Conservation (phyloP, 805 yeast genomes). For the Pichia phayaonensis region DNA sequence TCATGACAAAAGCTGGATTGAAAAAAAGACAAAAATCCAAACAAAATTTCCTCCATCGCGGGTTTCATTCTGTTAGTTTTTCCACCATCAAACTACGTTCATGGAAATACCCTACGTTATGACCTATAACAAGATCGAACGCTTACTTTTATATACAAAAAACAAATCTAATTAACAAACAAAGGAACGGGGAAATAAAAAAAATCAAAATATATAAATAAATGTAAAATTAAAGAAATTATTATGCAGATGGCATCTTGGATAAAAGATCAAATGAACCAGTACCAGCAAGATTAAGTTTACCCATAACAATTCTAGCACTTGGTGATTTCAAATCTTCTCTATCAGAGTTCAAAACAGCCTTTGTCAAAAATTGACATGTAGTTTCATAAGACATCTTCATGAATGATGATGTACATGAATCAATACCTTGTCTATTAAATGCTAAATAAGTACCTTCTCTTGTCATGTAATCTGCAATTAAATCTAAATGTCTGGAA, state of each 20-base stretch:
- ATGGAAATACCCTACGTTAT: too few relatives aligned
- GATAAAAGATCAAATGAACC: conserved; percentile 84
- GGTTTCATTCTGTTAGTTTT: not conserved
- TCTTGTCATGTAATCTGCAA: conserved; percentile 99
- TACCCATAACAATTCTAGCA: conserved; percentile 89
- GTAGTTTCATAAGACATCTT: conserved; percentile 99
- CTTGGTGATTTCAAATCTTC: conserved; percentile 89
- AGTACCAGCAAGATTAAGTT: conserved; percentile 86
- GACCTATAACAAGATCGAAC: not conserved
- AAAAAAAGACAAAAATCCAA: too few relatives aligned
- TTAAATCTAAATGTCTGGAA: conserved; percentile 87
- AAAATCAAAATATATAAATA: not conserved
- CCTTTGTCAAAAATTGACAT: conserved; percentile 92
- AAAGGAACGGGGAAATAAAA: not conserved
- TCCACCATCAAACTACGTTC: too few relatives aligned
- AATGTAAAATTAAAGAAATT: too few relatives aligned
- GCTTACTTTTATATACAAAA: not conserved
- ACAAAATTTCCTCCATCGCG: not conserved
- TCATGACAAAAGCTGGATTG: not conserved
- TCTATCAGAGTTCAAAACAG: conserved; percentile 84
- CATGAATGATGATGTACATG: conserved; percentile 91
- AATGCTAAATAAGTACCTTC: conserved; percentile 96
- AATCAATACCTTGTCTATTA: conserved; percentile 97
- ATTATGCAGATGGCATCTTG: conserved; percentile 31
- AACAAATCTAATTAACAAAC: not conserved